A percentile compares a stretch with the other conserved stretches of the same genome.
phyloP scores from a whole-genome alignment of 257 asterid genomes.

The Gentiana straminea region DNA sequence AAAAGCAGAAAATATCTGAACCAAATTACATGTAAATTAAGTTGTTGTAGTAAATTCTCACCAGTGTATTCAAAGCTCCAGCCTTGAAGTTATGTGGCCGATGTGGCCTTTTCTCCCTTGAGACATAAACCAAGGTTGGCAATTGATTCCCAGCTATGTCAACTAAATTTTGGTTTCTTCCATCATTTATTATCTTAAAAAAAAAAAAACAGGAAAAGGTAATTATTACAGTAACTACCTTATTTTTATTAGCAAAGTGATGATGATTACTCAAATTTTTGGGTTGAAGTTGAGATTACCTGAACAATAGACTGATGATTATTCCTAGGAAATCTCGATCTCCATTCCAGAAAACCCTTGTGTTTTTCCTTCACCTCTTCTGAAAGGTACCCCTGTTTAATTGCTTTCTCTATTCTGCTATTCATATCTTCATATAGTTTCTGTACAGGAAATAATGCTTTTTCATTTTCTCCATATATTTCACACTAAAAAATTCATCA shows the following conservation, averaged over 20 bases:
- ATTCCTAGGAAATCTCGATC: conserved; percentile 28
- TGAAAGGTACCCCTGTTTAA: conserved; percentile 24
- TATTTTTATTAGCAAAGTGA: too few relatives aligned
- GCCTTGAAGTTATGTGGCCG: conserved; percentile 51
- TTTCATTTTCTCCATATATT: too few relatives aligned
- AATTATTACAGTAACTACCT: neutral
- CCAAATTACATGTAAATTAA: neutral
- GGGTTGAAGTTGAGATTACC: conserved; percentile 18
- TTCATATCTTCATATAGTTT: conserved; percentile 56
- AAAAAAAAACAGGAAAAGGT: neutral
- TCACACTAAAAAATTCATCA: too few relatives aligned
- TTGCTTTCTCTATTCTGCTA: conserved; percentile 32
- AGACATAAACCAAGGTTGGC: conserved; percentile 43
- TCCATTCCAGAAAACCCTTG: conserved; percentile 63
- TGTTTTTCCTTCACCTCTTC: conserved; percentile 30
- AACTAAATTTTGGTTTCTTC: conserved; percentile 17
- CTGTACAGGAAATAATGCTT: conserved; percentile 18
- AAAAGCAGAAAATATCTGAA: neutral
- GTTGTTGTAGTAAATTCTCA: conserved; percentile 2
- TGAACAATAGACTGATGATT: conserved; percentile 75
- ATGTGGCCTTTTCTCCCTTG: conserved; percentile 45
- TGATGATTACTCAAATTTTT: too few relatives aligned
- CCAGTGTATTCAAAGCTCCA: conserved; percentile 61
- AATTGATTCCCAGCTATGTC: conserved; percentile 32
- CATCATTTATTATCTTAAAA: conserved; percentile 32